Percentiles rank a stretch among this genome's conserved stretches.
Evolutionary conservation across 2,329 filamentous ascomycete genomes (phyloP).

Genomic region (Biscogniauxia marginata): DNA sequence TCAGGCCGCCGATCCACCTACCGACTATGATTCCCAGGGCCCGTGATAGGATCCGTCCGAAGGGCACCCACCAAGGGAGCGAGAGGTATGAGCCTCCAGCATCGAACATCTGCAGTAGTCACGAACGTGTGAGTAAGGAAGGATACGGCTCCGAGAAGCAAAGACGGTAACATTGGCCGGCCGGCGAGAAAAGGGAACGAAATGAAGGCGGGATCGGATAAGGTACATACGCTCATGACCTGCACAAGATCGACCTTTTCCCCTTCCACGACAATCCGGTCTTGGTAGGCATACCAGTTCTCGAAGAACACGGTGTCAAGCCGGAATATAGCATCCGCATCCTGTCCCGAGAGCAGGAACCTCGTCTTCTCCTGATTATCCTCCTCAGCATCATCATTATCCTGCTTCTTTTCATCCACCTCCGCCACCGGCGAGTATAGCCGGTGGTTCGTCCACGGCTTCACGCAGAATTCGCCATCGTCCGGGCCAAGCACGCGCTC

Average conservation of each 20-base stretch:
- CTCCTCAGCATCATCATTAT: no score
- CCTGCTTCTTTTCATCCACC: background rate
- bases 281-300: slow-evolving; percentile 37
- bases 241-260: slow-evolving; percentile 25
- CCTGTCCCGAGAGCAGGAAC: slow-evolving; percentile 29
- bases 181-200: background rate
- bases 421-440: slow-evolving; percentile 24
- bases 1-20: slow-evolving; percentile 37
- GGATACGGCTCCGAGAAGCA: no score
- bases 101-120: slow-evolving; percentile 35
- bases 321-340: slow-evolving; percentile 25
- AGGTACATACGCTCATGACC: slow-evolving; percentile 27
- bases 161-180: no score
- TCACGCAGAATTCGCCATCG: slow-evolving; percentile 24
- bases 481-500: slow-evolving; percentile 22
- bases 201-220: background rate
- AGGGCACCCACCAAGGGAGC: slow-evolving; percentile 38
- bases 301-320: slow-evolving; percentile 35
- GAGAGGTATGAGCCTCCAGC: slow-evolving; percentile 38
- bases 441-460: slow-evolving; percentile 26
- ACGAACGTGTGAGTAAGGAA: background rate
- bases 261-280: slow-evolving; percentile 28
- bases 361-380: slow-evolving; percentile 17
- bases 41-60: slow-evolving; percentile 28
- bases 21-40: slow-evolving; percentile 34